Base-by-base conservation (phyloP, 805 yeast genomes). In the Kluyveromyces lactis region DNA sequence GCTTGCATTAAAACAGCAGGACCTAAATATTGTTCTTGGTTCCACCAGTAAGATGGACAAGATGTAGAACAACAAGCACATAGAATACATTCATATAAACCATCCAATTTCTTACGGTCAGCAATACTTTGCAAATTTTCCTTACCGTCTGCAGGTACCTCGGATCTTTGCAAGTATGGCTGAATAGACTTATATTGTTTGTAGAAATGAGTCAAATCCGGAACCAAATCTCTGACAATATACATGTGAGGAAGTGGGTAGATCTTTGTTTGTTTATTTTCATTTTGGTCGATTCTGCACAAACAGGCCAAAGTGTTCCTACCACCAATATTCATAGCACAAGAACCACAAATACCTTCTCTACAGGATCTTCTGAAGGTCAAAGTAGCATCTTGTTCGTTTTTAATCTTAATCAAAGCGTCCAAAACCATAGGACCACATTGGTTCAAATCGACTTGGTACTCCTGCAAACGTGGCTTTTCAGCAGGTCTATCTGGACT, bases 31-130 rank as follows among this genome's bases (percentile, higher is more conserved):
- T 92, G 95, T 68, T 89, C 95, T 71, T 86, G 95, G 71, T 92
- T 92, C 98, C 98, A 92, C 98, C 98, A 92, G 76, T 92, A 92
- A 3, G 97, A 89, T 40, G 98, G 98, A 72, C 98, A 92, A 15
- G 97, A 81, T 38, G 98, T 92, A 26, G 97, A 89, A 68, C 98
- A 90, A 70, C 98, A 89, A 9, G 98, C 98, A 72, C 98, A 90
- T 61, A 90, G 72, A 56, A 90, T 90, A 73, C 98, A 90, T 70
- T 90, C 97, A 70, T 90, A 90, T 52, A 92, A 69, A 42, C 98
- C 98, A 64, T 92, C 97, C 60, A 90, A 75, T 70, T 92, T 92
- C 68, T 82, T 86, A 69, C 98, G 81, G 71, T 92, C 98, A 49
- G 72, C 95, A 48, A 86, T 75, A 52, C 86, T 72, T 71, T 92